phyloP scores from a whole-genome alignment of 139 green algal genomes.

The Deuterostichococcus epilithicus region DNA sequence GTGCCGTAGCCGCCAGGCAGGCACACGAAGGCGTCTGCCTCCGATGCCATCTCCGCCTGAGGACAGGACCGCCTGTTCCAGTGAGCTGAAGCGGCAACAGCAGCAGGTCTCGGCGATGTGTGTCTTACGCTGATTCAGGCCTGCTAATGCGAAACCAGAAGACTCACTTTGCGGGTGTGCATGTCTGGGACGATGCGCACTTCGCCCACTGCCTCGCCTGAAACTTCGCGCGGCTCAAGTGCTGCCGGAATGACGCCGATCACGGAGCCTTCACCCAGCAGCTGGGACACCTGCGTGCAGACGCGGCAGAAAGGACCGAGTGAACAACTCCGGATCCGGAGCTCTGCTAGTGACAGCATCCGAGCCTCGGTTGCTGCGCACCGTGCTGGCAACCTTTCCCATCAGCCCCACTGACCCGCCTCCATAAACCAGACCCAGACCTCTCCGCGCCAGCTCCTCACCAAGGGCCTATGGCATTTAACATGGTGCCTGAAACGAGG shows the following conservation, averaged over 20 bases:
- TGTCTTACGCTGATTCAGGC: neutral
- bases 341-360: too few species aligned
- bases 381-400: slow-evolving; percentile 63
- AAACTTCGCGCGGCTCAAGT: slow-evolving; percentile 46
- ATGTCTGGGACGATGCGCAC: slow-evolving; percentile 64
- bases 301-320: too few species aligned
- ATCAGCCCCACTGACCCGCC: slow-evolving; percentile 77
- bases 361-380: too few species aligned
- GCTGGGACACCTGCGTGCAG: slow-evolving; percentile 18
- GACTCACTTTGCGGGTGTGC: slow-evolving; percentile 65
- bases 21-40: slow-evolving; percentile 79
- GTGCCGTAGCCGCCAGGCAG: slow-evolving; percentile 80
- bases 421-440: slow-evolving; percentile 69
- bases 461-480: slow-evolving; percentile 41
- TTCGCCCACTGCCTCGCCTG: slow-evolving; percentile 38
- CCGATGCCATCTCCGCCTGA: slow-evolving; percentile 67
- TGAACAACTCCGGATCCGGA: too few species aligned
- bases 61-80: too few species aligned
- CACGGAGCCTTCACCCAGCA: slow-evolving; percentile 50
- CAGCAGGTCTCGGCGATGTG: neutral
- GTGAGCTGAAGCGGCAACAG: neutral
- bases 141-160: neutral
- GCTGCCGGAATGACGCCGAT: slow-evolving; percentile 74
- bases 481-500: too few species aligned
- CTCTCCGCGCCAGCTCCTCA: slow-evolving; percentile 42